Conservation (phyloP, 257 asterid genomes). For the Scutellaria barbata region DNA sequence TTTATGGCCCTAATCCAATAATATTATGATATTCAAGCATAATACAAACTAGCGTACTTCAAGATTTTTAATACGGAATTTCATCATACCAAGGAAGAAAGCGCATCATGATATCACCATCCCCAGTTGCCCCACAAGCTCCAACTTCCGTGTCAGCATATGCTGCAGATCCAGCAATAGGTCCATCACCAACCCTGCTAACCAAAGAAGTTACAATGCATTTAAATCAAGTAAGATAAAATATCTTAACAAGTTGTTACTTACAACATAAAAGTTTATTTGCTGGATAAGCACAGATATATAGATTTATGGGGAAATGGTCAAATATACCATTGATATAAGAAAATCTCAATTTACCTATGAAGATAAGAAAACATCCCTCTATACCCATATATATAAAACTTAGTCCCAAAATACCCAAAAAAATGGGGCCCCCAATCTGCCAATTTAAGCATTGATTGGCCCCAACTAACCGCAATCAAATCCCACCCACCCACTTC, state of each 20-base stretch:
- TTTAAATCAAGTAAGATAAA: conserved; percentile 12
- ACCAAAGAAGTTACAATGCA: neutral
- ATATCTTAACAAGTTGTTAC: conserved; percentile 1
- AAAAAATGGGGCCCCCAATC: too few relatives aligned
- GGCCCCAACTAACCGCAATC: too few relatives aligned
- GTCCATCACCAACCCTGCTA: conserved; percentile 95
- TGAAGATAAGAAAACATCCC: too few relatives aligned
- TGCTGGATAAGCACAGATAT: neutral
- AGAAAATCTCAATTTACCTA: too few relatives aligned
- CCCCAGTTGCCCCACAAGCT: conserved; percentile 98
- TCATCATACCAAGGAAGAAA: conserved; percentile 86
- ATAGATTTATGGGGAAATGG: too few relatives aligned
- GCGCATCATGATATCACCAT: conserved; percentile 99
- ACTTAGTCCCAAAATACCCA: too few relatives aligned
- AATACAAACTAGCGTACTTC: neutral
- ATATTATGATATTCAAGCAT: neutral
- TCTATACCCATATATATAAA: too few relatives aligned
- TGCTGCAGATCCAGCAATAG: conserved; percentile 94
- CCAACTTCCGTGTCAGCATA: conserved; percentile 91
- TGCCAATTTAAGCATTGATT: too few relatives aligned
- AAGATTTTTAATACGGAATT: neutral
- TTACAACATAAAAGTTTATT: conserved; percentile 7
- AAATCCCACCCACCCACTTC: too few relatives aligned
- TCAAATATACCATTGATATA: too few relatives aligned
- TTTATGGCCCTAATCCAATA: neutral